Conservation (phyloP, 805 yeast species). For the Maudiozyma saulgeensis region DNA sequence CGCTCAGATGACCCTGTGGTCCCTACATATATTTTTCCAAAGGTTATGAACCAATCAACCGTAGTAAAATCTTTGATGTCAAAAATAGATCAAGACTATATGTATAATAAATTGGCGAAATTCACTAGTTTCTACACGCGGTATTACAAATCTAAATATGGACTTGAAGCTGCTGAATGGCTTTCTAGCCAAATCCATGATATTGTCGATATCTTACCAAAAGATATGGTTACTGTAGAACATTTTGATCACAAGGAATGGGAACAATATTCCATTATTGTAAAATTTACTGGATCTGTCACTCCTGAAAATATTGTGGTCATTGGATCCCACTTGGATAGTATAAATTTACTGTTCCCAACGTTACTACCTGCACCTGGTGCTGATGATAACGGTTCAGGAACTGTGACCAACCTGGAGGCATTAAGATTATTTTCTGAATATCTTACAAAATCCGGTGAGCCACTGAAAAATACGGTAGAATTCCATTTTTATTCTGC, state of each 20-base stretch:
- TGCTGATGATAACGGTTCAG: slow-evolving; percentile 92
- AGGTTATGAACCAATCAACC: slow-evolving; percentile 28
- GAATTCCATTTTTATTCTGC: slow-evolving; percentile 95
- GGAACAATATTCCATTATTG: slow-evolving; percentile 71
- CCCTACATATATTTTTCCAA: slow-evolving; percentile 43
- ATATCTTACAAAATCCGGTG: slow-evolving; percentile 19
- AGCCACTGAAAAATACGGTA: slow-evolving; percentile 57
- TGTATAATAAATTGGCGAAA: slow-evolving; percentile 46
- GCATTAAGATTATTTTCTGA: slow-evolving; percentile 54
- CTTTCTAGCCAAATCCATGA: slow-evolving; percentile 39
- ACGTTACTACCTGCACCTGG: slow-evolving; percentile 71
- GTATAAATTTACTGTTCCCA: slow-evolving; percentile 67
- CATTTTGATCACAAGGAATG: slow-evolving; percentile 57
- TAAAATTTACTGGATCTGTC: slow-evolving; percentile 44
- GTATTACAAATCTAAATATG: slow-evolving; percentile 65
- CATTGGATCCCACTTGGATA: slow-evolving; percentile 86
- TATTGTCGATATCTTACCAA: slow-evolving; percentile 17
- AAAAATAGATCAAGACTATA: slow-evolving; percentile 37
- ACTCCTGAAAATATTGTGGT: slow-evolving; percentile 44
- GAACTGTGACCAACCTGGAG: slow-evolving; percentile 70
- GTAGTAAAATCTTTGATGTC: slow-evolving; percentile 35
- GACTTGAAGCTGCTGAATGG: slow-evolving; percentile 66
- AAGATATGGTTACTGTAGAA: slow-evolving; percentile 34
- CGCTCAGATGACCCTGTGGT: slow-evolving; percentile 14
- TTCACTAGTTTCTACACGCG: slow-evolving; percentile 68